Conservation (phyloP, 805 yeast genomes). For the Cyberlindnera mycetangii region DNA sequence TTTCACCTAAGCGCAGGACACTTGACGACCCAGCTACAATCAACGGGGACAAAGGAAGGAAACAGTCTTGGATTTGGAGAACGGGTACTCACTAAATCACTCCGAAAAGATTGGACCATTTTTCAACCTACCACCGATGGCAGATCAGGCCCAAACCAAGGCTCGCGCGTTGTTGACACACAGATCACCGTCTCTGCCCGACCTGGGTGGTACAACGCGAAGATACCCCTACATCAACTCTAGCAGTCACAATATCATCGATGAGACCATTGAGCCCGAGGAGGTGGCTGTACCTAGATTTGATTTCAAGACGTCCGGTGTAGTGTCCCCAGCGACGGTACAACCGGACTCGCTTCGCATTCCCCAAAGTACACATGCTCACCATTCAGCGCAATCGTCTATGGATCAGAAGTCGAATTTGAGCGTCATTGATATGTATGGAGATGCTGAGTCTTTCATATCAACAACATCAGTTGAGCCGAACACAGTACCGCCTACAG, state of each 20-base stretch:
- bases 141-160: neutral
- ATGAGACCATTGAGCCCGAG: neutral
- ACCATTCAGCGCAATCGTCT: conserved; percentile 7
- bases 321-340: neutral
- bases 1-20: neutral
- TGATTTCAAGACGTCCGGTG: conserved; percentile 1
- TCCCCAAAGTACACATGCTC: neutral
- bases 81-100: too few relatives aligned
- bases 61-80: too few relatives aligned
- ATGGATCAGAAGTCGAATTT: conserved; percentile 28
- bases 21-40: too few relatives aligned
- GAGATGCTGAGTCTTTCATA: conserved; percentile 23
- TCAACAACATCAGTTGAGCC: conserved; percentile 2
- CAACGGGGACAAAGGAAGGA: too few relatives aligned
- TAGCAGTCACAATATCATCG: neutral
- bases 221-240: conserved; percentile 4
- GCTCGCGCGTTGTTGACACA: conserved; percentile 8
- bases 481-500: neutral
- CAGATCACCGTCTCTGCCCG: conserved; percentile 14
- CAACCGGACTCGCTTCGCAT: neutral
- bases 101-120: too few relatives aligned
- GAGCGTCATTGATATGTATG: conserved; percentile 38
- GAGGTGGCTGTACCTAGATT: neutral
- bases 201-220: conserved; percentile 3
- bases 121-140: conserved; percentile 3